Evolutionary conservation across 2,329 filamentous ascomycete species (phyloP).

Genomic region (Ambrosiella cleistominuta): DNA sequence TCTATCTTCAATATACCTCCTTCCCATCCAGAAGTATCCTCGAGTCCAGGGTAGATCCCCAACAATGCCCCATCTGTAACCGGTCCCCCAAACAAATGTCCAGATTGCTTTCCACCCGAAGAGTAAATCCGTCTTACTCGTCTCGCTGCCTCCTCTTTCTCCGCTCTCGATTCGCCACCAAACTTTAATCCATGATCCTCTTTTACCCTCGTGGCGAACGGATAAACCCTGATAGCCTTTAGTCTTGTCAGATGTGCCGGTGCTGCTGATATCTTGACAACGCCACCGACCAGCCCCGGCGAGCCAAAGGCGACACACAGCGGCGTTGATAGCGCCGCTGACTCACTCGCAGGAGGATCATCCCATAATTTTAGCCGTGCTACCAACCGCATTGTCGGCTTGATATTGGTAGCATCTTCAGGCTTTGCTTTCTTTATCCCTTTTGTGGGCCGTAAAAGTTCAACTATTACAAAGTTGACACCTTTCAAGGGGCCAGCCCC

Average conservation of each 20-base stretch:
- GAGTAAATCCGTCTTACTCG: conserved; percentile 57
- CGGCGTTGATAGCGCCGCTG: conserved; percentile 59
- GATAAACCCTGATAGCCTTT: conserved; percentile 56
- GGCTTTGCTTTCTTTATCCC: conserved; percentile 47
- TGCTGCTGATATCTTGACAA: conserved; percentile 75
- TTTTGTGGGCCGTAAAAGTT: conserved; percentile 68
- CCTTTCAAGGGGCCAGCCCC: conserved; percentile 56
- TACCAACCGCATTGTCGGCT: conserved; percentile 47
- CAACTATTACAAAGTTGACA: conserved; percentile 60
- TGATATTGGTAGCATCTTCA: conserved; percentile 42
- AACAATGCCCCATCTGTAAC: conserved; percentile 79
- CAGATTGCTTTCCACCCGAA: conserved; percentile 24
- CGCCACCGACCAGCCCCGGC: conserved; percentile 60
- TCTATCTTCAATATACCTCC: conserved; percentile 74
- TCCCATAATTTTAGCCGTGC: conserved; percentile 66
- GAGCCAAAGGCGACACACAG: conserved; percentile 59
- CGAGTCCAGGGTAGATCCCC: conserved; percentile 35
- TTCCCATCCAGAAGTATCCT: conserved; percentile 48
- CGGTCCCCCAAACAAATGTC: conserved; percentile 55
- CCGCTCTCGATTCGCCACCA: conserved; percentile 69
- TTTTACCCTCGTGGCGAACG: conserved; percentile 48
- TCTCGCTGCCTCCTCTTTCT: conserved; percentile 59
- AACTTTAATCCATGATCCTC: conserved; percentile 57
- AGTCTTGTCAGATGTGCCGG: conserved; percentile 47
- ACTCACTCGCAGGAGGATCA: conserved; percentile 66